Conservation (phyloP, 2,329 filamentous ascomycete species). For the Onygenales sp. region DNA sequence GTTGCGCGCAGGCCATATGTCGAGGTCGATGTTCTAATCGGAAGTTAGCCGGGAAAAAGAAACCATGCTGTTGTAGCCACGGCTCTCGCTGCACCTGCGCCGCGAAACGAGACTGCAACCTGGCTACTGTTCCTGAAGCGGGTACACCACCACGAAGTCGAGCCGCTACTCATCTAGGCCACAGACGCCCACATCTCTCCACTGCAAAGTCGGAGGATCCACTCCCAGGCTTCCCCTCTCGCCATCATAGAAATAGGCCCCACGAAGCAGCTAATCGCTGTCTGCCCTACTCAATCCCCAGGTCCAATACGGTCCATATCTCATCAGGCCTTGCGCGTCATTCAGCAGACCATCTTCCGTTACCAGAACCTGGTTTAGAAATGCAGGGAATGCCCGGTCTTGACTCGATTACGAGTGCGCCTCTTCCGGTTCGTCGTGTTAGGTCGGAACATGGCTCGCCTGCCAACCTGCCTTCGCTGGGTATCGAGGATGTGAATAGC, state of each 20-base stretch:
- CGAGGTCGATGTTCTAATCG: background rate
- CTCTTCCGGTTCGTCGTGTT: constrained; percentile 25
- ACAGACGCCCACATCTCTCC: constrained; percentile 47
- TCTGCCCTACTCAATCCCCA: constrained; percentile 52
- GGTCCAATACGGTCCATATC: constrained; percentile 42
- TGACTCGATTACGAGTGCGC: constrained; percentile 22
- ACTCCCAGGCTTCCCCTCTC: constrained; percentile 53
- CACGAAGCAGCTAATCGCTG: constrained; percentile 55
- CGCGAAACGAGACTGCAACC: constrained; percentile 33
- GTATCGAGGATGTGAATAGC: constrained; percentile 24
- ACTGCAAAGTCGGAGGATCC: constrained; percentile 51
- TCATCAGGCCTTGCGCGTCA: constrained; percentile 38
- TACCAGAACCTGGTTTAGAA: constrained; percentile 23
- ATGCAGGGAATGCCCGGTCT: constrained; percentile 18
- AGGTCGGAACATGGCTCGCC: constrained; percentile 41
- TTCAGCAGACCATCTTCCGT: constrained; percentile 44
- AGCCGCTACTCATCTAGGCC: constrained; percentile 33
- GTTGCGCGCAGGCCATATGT: constrained; percentile 3
- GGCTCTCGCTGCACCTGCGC: constrained; percentile 14
- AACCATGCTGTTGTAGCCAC: constrained; percentile 14
- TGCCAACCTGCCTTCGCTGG: constrained; percentile 22
- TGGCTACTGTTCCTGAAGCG: constrained; percentile 41
- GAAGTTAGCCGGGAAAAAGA: constrained; percentile 5
- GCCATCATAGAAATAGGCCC: constrained; percentile 53
- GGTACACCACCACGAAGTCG: constrained; percentile 32